Base-by-base conservation (phyloP, 305 asterid species). In the Solanum hybrid region DNA sequence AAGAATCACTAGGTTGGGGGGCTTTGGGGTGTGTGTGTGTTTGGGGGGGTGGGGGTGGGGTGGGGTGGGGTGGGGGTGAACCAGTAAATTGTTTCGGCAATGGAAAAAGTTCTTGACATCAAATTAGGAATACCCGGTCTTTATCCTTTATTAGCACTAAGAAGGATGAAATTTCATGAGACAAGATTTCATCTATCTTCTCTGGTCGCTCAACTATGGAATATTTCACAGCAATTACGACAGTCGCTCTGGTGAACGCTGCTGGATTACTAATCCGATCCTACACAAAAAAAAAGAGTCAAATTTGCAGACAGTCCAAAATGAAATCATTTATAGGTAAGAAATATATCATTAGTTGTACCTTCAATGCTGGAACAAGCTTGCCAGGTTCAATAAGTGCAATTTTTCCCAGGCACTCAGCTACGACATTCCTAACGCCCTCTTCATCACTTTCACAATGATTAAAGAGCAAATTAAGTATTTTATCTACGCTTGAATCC, bases 401-500 rank as follows among this genome's bases (percentile, higher is more conserved):
- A 91, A 98, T 98, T 93, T 98, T 98, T 41, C 99, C 99, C 72
- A 98, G 94, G 92, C 99, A 97, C 93, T 96, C 99, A 51, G 99
- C 99, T 45, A 98, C 99, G 89, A 98, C 99, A 94, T 98, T 98
- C 90, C 99, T 98, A 91, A 98, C 98, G 72, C 99, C 99, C 95
- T 98, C 99, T 93, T 98, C 99, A 80, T 98, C 99, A 89, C 99
- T 98, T 95, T 98, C 99, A 90, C 99, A 97, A 91, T 97, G 99
- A 93, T 96, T 98, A 90, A 98, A 98, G 70, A 98, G 97, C 93
- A 98, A 93, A 90, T 92, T 94, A 72, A 98, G 96, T 92, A 98
- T 98, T 95, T 97, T 98, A 91, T 94, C 98, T 79, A 98, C 99
- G 91, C 98, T 98, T 65, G 98, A 94, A 92, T 96, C 95, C 90